Evolutionary conservation across 352 stramenopile genomes (phyloP), one percentile per base, ranked within the genome.

Genomic region (Phytophthora pistaciae): DNA sequence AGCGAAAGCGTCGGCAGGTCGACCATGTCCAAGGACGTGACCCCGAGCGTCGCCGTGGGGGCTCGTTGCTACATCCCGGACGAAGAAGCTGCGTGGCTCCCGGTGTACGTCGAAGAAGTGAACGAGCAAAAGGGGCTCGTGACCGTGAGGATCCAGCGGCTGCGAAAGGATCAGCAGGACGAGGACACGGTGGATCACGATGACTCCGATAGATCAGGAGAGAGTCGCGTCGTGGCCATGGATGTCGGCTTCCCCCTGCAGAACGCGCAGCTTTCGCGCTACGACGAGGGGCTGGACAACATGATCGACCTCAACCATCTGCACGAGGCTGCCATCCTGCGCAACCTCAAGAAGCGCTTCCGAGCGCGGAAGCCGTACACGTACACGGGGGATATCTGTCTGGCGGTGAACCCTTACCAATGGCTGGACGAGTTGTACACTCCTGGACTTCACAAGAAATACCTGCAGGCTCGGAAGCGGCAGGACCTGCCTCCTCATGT

Each of bases 341-440:
- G 95, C 64, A 97, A 97, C 79, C 70, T 98, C 60, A 87, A 87
- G 63, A 85, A 83, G 44, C 82, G 92, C 31, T 97, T 96, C 70
- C 85, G 84, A 52, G 69, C 75, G 16, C 78, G 83, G 18, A 81
- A 90, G 74, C 97, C 97, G 8, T 99, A 99, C 80, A 99, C 97
- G 16, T 97, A 97, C 67, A 98, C 97, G 2, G 96, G 96, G 14
- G 94, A 99, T 59, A 99, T 99, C 72, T 94, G 98, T 64, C 84
- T 99, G n/a, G 96, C 97, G 0, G 84, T 99, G 42, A 99, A 99
- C 80, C 97, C 96, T 54, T 99, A 98, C 71, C 91, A 94, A 56
- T 96, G 91, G 90, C 76, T 97, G 16, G 78, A 89, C 13, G 83
- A 93, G 48, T 75, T 96, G 42, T 98, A 98, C 70, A 75, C 71